Conservation (phyloP, 106 monocot species). For the Vanilla planifolia region DNA sequence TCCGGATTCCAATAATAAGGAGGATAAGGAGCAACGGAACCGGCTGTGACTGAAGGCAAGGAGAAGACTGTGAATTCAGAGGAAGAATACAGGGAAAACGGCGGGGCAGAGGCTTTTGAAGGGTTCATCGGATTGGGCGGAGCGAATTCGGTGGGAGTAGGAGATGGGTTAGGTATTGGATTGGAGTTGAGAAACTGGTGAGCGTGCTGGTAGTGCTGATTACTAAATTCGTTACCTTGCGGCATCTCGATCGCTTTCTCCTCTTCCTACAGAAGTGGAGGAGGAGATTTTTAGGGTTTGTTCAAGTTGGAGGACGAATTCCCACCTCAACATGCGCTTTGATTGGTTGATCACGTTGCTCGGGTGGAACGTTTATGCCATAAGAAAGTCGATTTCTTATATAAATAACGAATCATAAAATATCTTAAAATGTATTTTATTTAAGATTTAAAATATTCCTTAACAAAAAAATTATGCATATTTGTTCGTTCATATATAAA, state of each 20-base stretch:
- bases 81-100: conserved; percentile 36
- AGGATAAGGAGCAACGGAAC: conserved; percentile 5
- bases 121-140: conserved; percentile 14
- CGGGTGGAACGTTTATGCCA: no score
- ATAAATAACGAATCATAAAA: no score
- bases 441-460: no score
- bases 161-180: conserved; percentile 15
- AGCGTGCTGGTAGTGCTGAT: conserved; percentile 38
- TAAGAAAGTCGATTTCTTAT: no score
- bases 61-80: conserved; percentile 3
- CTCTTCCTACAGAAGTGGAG: not conserved
- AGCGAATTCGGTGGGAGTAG: conserved; percentile 18
- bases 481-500: no score
- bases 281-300: no score
- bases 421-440: no score
- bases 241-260: conserved; percentile 18
- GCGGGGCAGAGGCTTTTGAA: conserved; percentile 59
- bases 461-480: no score
- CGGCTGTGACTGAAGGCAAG: no score
- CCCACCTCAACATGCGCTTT: no score
- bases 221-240: conserved; percentile 39
- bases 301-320: no score
- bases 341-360: no score
- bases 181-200: conserved; percentile 14
- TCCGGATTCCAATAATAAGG: conserved; percentile 20